Conservation (phyloP, 805 yeast genomes). For the Ogataea chonburiensis region DNA sequence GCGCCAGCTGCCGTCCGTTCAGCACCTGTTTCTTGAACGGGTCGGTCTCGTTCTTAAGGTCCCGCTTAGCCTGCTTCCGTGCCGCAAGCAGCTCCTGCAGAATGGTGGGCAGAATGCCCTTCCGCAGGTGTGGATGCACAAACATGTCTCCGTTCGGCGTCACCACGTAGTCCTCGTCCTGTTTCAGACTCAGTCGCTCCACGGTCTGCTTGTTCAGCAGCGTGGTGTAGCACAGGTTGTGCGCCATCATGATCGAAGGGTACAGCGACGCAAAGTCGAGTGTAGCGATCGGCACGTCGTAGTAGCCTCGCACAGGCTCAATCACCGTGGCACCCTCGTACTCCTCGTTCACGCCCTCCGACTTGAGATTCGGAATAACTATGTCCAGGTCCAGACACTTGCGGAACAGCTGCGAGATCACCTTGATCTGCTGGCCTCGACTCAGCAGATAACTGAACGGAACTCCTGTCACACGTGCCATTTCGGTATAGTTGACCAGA, state of each 20-base stretch:
- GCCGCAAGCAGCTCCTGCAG: constrained; percentile 85
- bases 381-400: constrained; percentile 85
- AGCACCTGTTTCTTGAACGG: constrained; percentile 91
- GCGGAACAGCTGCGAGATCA: constrained; percentile 89
- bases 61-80: constrained; percentile 89
- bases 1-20: constrained; percentile 95
- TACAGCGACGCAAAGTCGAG: constrained; percentile 96
- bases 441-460: constrained; percentile 87
- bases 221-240: constrained; percentile 93
- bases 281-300: constrained; percentile 96
- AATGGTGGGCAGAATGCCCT: constrained; percentile 91
- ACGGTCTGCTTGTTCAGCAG: constrained; percentile 68
- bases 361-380: constrained; percentile 85
- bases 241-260: constrained; percentile 99
- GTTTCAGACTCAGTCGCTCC: constrained; percentile 57
- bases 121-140: constrained; percentile 63
- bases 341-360: constrained; percentile 82
- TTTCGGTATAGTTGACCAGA: constrained; percentile 93
- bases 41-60: constrained; percentile 87
- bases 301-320: constrained; percentile 94
- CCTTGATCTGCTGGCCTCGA: constrained; percentile 98
- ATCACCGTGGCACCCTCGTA: constrained; percentile 99
- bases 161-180: constrained; percentile 73
- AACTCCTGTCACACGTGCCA: constrained; percentile 99
- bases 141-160: constrained; percentile 94